Conservation (phyloP, 495 filamentous ascomycete genomes). For the Aeminium ludgeri region DNA sequence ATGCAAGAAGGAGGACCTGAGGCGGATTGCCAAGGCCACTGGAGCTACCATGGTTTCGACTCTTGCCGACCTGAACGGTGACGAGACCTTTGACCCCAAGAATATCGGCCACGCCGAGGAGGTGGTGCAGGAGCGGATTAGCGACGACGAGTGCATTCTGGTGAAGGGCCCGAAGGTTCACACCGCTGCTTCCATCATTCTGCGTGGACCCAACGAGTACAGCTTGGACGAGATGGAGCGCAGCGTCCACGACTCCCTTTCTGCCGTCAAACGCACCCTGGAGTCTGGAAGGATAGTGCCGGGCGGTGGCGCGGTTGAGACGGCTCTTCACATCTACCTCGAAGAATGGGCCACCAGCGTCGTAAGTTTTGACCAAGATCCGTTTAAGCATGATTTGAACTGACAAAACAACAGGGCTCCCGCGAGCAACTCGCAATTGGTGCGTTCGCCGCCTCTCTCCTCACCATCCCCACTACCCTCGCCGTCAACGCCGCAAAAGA, state of each 20-base stretch:
- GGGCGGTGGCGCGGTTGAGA: constrained; percentile 92
- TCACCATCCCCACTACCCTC: constrained; percentile 89
- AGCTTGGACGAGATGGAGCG: constrained; percentile 98
- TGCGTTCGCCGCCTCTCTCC: constrained; percentile 88
- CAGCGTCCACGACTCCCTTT: constrained; percentile 90
- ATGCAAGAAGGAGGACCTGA: constrained; percentile 97
- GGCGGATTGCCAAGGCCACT: constrained; percentile 89
- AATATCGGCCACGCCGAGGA: constrained; percentile 84
- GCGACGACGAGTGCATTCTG: constrained; percentile 95
- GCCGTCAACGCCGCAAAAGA: constrained; percentile 97
- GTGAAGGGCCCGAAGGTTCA: constrained; percentile 90
- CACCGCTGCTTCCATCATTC: constrained; percentile 87
- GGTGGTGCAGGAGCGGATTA: constrained; percentile 90
- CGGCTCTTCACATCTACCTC: constrained; percentile 96
- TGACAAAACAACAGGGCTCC: constrained; percentile 41
- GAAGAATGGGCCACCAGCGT: constrained; percentile 99
- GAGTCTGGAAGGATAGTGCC: constrained; percentile 96
- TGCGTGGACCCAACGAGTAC: constrained; percentile 91
- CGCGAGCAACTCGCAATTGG: constrained; percentile 95
- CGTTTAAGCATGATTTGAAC: too few species aligned
- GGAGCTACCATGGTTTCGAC: constrained; percentile 85
- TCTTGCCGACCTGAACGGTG: constrained; percentile 89
- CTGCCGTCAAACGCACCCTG: constrained; percentile 88
- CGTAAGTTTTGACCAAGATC: constrained; percentile 30
- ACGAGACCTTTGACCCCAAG: constrained; percentile 87